Evolutionary conservation across 257 asterid genomes (phyloP), one percentile per base, ranked within the genome.

Genomic region (Scutellaria barbata): DNA sequence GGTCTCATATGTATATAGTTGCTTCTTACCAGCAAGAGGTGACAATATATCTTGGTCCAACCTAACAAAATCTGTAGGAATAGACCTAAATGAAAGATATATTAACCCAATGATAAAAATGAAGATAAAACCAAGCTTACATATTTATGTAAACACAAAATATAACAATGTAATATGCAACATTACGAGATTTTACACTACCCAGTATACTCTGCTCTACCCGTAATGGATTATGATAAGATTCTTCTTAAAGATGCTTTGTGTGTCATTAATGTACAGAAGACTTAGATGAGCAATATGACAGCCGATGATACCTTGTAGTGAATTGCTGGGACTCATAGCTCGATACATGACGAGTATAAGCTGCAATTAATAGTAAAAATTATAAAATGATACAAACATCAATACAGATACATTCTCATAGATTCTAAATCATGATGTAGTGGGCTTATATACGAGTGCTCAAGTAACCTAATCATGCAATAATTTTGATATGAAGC

Each of bases 41-140:
- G 96, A 87, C 81, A 91, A 76, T 62, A 91, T 89, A 74, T 89
- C 97, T 80, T 91, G 96, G 84, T 91, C 96, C 89, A 89, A 82
- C 79, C 96, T 85, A 22, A 89, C 92, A 80, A 85, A 91, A 81
- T 82, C 97, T 81, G 74, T 74, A 42, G 90, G 92, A 72, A 75
- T 64, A 74, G 92, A 82, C 90, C 97, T 89, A 67, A 54, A 74
- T 64, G 73, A 77, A 71, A 60, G 80, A 68, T 66, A 46, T n/a
- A 75, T 81, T 71, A 66, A 72, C 51, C 75, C 37, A 42, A 68
- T 41, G 74, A 76, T 74, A 47, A 62, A 69, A 63, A 37, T 20
- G 50, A 66, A 71, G 37, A 12, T 72, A 62, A 47, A 39, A 47
- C 42, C 65, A 50, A 61, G 43, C 65, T 59, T 53, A 63, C 3